A percentile compares a stretch with the other conserved stretches of the same genome.
Evolutionary conservation across 106 monocot genomes (phyloP).

Genomic region (Dendrobium chrysotoxum): DNA sequence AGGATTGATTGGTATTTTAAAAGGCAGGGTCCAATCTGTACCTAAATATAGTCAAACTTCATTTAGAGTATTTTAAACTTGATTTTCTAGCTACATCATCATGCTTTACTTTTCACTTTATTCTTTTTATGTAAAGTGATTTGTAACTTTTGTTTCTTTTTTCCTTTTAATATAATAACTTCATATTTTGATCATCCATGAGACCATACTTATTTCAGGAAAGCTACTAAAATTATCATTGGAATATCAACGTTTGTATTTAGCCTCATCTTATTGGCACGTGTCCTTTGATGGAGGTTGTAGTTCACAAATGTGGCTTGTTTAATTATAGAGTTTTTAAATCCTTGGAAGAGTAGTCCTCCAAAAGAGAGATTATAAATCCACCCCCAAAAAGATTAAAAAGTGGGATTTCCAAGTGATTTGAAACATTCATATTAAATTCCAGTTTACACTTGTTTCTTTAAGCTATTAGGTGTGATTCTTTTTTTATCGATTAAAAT

Average conservation of each 20-base stretch:
- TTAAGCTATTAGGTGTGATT: too few species aligned
- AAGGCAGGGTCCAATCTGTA: background rate
- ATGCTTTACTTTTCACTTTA: background rate
- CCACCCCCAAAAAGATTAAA: too few species aligned
- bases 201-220: background rate
- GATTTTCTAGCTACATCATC: background rate
- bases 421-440: too few species aligned
- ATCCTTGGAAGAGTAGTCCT: too few species aligned
- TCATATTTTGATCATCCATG: background rate
- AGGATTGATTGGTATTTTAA: too few species aligned
- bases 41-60: background rate
- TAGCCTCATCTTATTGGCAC: background rate
- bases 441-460: too few species aligned
- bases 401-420: too few species aligned
- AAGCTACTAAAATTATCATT: background rate
- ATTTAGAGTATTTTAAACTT: background rate
- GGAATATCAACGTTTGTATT: background rate
- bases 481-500: too few species aligned
- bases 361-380: too few species aligned
- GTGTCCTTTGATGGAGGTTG: conserved; percentile 2
- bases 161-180: background rate
- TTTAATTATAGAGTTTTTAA: too few species aligned
- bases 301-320: too few species aligned
- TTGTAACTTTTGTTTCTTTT: background rate
- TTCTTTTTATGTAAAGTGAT: background rate